Conservation (phyloP, 73 alveolate genomes). For the Paraurostyla sp. region DNA sequence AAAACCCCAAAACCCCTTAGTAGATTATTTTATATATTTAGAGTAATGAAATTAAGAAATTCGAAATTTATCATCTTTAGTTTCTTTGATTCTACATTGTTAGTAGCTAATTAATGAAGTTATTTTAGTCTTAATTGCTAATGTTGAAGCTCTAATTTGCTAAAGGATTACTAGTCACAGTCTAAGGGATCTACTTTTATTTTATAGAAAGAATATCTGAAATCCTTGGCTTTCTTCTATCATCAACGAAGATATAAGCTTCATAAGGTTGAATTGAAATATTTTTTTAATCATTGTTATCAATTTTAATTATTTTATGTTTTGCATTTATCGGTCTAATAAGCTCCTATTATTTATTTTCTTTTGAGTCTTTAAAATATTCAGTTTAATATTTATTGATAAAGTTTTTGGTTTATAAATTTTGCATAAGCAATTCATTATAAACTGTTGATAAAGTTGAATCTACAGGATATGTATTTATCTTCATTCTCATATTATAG, state of each 20-base stretch:
- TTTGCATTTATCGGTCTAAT: not conserved
- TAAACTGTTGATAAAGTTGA: not conserved
- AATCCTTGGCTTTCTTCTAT: not conserved
- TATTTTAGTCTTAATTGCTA: conserved; percentile 2
- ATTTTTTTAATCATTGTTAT: not conserved
- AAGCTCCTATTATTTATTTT: not conserved
- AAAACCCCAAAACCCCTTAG: no score
- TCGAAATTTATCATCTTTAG: no score
- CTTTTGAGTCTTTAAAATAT: not conserved
- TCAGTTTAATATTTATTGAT: not conserved
- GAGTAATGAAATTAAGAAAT: no score
- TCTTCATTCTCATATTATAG: not conserved
- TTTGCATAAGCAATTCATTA: conserved; percentile 12
- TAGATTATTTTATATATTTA: no score
- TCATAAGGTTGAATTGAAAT: not conserved
- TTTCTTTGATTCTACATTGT: no score
- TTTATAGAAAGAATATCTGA: not conserved
- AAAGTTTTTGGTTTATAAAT: not conserved
- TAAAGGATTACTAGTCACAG: not conserved
- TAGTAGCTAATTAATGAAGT: not conserved
- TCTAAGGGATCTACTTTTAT: not conserved
- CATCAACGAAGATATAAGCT: not conserved
- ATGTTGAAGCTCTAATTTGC: not conserved
- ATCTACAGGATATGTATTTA: not conserved
- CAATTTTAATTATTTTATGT: not conserved